Percentiles rank a stretch among this genome's conserved stretches.
Conservation (phyloP, 1,284 basidiomycete species). For the Veloboletus limbatus region DNA sequence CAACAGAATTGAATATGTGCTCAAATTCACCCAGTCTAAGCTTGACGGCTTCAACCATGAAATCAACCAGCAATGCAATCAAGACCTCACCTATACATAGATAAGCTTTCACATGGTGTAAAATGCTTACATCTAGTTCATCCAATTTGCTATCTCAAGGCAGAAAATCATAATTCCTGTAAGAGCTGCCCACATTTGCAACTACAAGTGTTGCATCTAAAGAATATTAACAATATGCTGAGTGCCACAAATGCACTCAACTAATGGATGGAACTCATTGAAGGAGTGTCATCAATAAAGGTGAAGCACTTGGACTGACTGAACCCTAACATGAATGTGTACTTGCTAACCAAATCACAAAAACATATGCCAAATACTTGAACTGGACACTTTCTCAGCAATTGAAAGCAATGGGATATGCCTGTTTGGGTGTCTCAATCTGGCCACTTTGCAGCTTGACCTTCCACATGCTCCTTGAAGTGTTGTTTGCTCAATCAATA, state of each 20-base stretch:
- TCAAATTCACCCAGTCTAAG: constrained; percentile 24
- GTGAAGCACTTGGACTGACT: constrained; percentile 26
- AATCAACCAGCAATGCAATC: neutral
- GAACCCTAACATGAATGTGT: constrained; percentile 6
- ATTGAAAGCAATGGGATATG: constrained; percentile 9
- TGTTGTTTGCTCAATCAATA: too few relatives aligned
- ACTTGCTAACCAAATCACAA: neutral
- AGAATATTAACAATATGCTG: neutral
- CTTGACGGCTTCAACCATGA: neutral
- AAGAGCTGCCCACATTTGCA: constrained; percentile 23
- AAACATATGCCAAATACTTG: constrained; percentile 16
- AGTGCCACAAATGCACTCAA: neutral
- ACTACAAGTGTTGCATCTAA: constrained; percentile 25
- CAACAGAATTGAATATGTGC: constrained; percentile 22
- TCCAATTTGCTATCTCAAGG: constrained; percentile 17
- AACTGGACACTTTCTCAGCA: constrained; percentile 19
- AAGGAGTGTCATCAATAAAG: constrained; percentile 24
- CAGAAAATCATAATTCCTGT: constrained; percentile 16
- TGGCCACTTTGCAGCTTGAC: too few relatives aligned
- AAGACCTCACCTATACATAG: constrained; percentile 12
- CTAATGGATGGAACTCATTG: constrained; percentile 13
- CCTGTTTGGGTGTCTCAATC: constrained; percentile 17
- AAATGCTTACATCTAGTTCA: constrained; percentile 23
- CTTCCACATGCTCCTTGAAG: too few relatives aligned
- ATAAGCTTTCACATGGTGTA: constrained; percentile 10